phyloP scores from a whole-genome alignment of 2,329 filamentous ascomycete genomes.

The Exophiala spinifera region DNA sequence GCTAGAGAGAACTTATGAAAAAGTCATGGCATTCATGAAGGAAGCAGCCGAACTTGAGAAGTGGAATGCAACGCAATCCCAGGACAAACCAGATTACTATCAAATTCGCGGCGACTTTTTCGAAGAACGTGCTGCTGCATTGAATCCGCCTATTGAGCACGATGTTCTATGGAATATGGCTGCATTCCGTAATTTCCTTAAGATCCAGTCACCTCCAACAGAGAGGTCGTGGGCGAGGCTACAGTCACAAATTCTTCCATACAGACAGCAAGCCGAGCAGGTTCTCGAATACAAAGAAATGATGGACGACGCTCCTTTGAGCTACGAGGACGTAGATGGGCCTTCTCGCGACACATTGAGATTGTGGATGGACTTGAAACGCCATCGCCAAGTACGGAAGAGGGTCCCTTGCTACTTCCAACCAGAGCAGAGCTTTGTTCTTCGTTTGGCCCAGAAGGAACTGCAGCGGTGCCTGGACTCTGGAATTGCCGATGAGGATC shows the following conservation, averaged over 20 bases:
- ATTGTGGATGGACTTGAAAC: constrained; percentile 1
- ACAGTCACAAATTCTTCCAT: constrained; percentile 29
- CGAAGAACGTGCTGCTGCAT: constrained; percentile 35
- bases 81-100: background rate
- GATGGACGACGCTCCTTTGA: background rate
- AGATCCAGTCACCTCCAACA: constrained; percentile 33
- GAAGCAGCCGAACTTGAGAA: constrained; percentile 9
- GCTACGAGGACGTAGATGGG: no score
- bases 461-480: constrained; percentile 17
- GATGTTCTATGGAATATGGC: constrained; percentile 38
- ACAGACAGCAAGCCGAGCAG: constrained; percentile 28
- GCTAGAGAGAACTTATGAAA: constrained; percentile 6
- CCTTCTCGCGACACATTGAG: no score
- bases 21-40: constrained; percentile 19
- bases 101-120: constrained; percentile 28
- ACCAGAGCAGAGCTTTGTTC: constrained; percentile 30
- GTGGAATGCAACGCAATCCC: constrained; percentile 11
- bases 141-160: constrained; percentile 37
- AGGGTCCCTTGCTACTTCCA: background rate
- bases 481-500: constrained; percentile 30
- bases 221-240: constrained; percentile 32
- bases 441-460: constrained; percentile 25
- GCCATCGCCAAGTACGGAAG: constrained; percentile 12
- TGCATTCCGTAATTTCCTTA: constrained; percentile 39
- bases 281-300: constrained; percentile 21